phyloP scores from a whole-genome alignment of 2,329 filamentous ascomycete genomes.

The Aspergillus sp. region DNA sequence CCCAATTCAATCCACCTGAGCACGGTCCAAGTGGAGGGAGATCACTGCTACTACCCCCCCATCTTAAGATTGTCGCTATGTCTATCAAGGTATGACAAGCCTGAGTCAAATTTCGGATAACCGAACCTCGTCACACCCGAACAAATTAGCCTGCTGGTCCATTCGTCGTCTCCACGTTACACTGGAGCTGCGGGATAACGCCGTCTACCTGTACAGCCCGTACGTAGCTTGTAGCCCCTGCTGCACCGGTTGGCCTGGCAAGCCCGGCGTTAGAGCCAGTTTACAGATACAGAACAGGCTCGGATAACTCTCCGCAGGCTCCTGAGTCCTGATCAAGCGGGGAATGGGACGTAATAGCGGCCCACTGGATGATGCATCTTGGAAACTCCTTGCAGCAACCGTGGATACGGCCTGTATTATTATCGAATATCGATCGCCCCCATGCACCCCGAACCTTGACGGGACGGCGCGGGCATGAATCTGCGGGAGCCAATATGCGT shows the following conservation, averaged over 20 bases:
- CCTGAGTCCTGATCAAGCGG: background rate
- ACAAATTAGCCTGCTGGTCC: constrained; percentile 3
- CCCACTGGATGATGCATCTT: background rate
- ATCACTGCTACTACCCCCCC: background rate
- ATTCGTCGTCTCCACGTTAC: background rate
- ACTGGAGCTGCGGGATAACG: background rate
- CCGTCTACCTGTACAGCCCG: background rate
- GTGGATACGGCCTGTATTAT: constrained; percentile 23
- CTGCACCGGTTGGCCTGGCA: background rate
- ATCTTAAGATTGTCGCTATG: constrained; percentile 1
- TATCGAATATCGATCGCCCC: constrained; percentile 7
- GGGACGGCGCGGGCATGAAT: constrained; percentile 34
- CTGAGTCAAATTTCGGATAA: constrained; percentile 4
- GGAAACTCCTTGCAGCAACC: constrained; percentile 31
- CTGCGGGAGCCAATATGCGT: constrained; percentile 18
- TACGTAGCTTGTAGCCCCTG: background rate
- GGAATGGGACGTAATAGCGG: background rate
- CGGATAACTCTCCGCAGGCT: background rate
- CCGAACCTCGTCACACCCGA: constrained; percentile 3
- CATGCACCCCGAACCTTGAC: constrained; percentile 39
- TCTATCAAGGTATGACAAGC: constrained; percentile 6
- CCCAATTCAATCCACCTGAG: background rate
- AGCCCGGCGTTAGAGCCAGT: background rate
- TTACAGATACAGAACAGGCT: background rate
- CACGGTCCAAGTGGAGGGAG: constrained; percentile 2